A percentile compares a stretch with the other conserved stretches of the same genome.
These are phyloP conservation scores for Neurospora sp. DNA, from an alignment of 2,329 filamentous ascomycete genomes.

Conservation along the genomic window DNA sequence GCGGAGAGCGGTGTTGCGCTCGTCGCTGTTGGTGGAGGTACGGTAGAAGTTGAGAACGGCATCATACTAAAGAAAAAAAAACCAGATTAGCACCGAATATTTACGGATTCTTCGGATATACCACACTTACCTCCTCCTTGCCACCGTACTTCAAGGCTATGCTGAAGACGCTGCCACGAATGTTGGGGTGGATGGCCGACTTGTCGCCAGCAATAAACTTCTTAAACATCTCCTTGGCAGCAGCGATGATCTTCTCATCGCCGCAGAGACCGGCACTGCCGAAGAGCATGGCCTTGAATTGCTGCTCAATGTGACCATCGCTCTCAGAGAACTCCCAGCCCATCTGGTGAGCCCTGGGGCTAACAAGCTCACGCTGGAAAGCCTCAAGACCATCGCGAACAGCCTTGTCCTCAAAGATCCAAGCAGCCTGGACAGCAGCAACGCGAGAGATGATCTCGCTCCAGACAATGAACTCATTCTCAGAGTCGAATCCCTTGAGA, in stretches of 20 bases:
- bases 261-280: slow-evolving; percentile 71
- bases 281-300: slow-evolving; percentile 91
- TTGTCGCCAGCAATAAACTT: slow-evolving; percentile 74
- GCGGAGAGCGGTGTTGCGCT: slow-evolving; percentile 85
- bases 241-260: slow-evolving; percentile 67
- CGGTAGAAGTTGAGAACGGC: slow-evolving; percentile 66
- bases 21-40: slow-evolving; percentile 66
- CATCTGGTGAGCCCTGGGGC: slow-evolving; percentile 71
- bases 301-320: slow-evolving; percentile 84
- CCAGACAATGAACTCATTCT: slow-evolving; percentile 90
- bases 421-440: slow-evolving; percentile 69
- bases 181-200: slow-evolving; percentile 81
- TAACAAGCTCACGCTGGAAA: slow-evolving; percentile 72
- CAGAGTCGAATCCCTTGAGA: slow-evolving; percentile 74
- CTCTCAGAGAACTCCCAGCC: slow-evolving; percentile 81
- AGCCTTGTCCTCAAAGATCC: slow-evolving; percentile 75
- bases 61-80: slow-evolving; percentile 49
- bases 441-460: slow-evolving; percentile 79
- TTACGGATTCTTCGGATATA: slow-evolving; percentile 1
- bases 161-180: slow-evolving; percentile 76
- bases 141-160: slow-evolving; percentile 79
- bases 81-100: slow-evolving; percentile 12
- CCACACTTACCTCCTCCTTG: slow-evolving; percentile 55
- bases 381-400: slow-evolving; percentile 67
- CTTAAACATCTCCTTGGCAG: slow-evolving; percentile 82